These are phyloP conservation scores for Lactuca sativa DNA, from an alignment of 129 eudicot species.

Conservation along the genomic window DNA sequence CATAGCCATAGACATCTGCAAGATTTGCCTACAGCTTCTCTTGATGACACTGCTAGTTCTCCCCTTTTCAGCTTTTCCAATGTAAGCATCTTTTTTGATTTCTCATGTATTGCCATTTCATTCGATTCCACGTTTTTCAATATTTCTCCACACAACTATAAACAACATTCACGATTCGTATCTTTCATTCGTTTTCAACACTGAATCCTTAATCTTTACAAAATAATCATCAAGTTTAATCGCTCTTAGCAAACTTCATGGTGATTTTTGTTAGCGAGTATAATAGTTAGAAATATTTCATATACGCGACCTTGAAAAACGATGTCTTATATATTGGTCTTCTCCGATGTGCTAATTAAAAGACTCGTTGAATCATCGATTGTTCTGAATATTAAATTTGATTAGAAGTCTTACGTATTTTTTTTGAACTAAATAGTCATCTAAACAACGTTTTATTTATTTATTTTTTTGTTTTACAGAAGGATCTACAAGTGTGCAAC, in stretches of 20 bases:
- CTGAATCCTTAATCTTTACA: slow-evolving; percentile 3
- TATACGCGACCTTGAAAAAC: neutral
- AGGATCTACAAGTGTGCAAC: slow-evolving; percentile 35
- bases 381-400: neutral
- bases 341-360: slow-evolving; percentile 2
- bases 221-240: no score
- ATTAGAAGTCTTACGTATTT: neutral
- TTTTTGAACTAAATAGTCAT: neutral
- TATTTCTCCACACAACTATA: neutral
- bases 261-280: neutral
- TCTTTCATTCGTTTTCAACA: slow-evolving; percentile 4
- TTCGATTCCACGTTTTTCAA: neutral
- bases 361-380: neutral
- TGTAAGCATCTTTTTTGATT: slow-evolving; percentile 45
- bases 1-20: slow-evolving; percentile 34
- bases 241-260: no score
- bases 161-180: neutral
- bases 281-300: neutral
- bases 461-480: slow-evolving; percentile 25
- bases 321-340: neutral
- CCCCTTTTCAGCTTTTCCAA: slow-evolving; percentile 43
- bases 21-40: slow-evolving; percentile 42
- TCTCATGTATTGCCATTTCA: neutral
- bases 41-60: slow-evolving; percentile 93
- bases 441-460: neutral